Evolutionary conservation across 768 basidiomycete species (phyloP), one percentile per base, ranked within the genome.

Genomic region (Podaxis sp.): DNA sequence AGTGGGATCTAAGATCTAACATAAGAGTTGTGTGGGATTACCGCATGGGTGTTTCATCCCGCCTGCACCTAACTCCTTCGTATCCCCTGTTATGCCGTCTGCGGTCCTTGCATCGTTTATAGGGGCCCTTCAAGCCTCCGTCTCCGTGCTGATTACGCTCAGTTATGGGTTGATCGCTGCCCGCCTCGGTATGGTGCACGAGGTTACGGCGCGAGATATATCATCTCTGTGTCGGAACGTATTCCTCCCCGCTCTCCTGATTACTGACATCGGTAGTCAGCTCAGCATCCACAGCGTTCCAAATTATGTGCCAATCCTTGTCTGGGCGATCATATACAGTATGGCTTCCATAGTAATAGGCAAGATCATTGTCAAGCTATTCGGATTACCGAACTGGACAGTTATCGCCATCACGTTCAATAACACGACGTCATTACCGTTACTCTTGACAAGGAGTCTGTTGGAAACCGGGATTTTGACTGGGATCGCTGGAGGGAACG

Each of bases 161-260:
- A n/a, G 38, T 28, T 64, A 54, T 61, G 64, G 64, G 2, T 6
- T 64, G 2, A 51, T 64, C 36, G 64, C 59, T 9, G 64, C 59
- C 11, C 51, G 54, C 44, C 19, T 60, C n/a, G 64, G 64, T 19
- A 64, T 64, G 64, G 52, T 64, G 33, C 52, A 44, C n/a, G 19
- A 19, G 13, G 40, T 38, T 13, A 64, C 64, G 6, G 59, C 64
- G 7, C 52, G 48, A 19, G 59, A 64, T 13, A 55, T 64, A 30
- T 60, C 64, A 11, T 53, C 51, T 3, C 22, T 64, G 5, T 64
- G 64, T 39, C 64, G 64, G 12, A 64, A 59, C 28, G 2, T 64
- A 7, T 64, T 64, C 46, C 64, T 64, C 26, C 64, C 64, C 9
- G 64, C 64, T 9, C 59, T 64, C 13, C 52, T 64, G 7, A 59